Conservation (phyloP, 176 grass and related monocot species). For the Secale cereale region DNA sequence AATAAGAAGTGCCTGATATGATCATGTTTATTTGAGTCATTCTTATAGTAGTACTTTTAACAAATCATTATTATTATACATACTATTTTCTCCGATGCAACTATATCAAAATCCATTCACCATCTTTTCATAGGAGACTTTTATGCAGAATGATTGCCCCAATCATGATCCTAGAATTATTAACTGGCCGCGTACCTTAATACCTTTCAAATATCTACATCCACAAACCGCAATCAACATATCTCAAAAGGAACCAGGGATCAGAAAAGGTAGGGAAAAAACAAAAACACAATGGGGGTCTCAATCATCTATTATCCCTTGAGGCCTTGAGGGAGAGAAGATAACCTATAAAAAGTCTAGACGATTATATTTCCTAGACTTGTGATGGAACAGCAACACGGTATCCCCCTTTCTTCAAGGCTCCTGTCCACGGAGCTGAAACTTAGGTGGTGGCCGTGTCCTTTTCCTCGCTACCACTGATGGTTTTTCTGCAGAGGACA, state of each 20-base stretch:
- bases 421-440: conserved; percentile 29
- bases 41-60: not conserved
- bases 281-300: conserved; percentile 26
- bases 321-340: conserved; percentile 1
- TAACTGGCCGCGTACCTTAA: not conserved
- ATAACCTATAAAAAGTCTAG: conserved; percentile 36
- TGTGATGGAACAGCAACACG: conserved; percentile 22
- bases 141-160: conserved; percentile 33
- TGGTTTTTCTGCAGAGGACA: not conserved
- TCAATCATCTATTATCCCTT: conserved; percentile 22
- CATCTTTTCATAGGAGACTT: not conserved
- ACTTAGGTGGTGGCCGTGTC: conserved; percentile 37
- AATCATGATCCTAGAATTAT: conserved; percentile 36
- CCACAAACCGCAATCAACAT: conserved; percentile 8
- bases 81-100: not conserved
- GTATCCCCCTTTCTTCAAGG: conserved; percentile 26
- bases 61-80: not conserved
- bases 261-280: conserved; percentile 7
- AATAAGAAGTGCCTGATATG: conserved; percentile 4
- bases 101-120: not conserved
- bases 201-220: conserved; percentile 2
- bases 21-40: not conserved
- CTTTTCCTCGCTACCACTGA: too few species aligned
- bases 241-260: conserved; percentile 25
- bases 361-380: conserved; percentile 23